Evolutionary conservation across 2,329 filamentous ascomycete species (phyloP).

Genomic region (Microthyrium microscopicum): DNA sequence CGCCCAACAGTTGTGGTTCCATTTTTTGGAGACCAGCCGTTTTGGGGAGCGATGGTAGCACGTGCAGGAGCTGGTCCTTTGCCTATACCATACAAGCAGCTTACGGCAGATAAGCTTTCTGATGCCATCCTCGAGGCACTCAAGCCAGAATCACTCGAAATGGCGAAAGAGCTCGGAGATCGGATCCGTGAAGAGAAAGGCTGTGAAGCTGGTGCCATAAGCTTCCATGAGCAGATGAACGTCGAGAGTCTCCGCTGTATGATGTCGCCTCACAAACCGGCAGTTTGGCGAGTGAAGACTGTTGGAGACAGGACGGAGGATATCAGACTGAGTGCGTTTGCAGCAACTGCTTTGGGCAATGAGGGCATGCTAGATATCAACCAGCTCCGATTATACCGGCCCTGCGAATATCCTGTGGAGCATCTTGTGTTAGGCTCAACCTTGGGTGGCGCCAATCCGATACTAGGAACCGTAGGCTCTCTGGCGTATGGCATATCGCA

Average conservation of each 20-base stretch:
- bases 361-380: background rate
- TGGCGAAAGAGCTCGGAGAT: conserved; percentile 21
- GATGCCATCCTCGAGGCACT: too few relatives aligned
- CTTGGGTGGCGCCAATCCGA: too few relatives aligned
- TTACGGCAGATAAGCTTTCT: conserved; percentile 46
- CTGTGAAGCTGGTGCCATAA: conserved; percentile 22
- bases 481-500: too few relatives aligned
- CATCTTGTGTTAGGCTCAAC: too few relatives aligned
- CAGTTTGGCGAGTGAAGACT: conserved; percentile 24
- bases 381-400: background rate
- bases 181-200: conserved; percentile 20
- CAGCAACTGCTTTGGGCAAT: background rate
- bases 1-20: conserved; percentile 62
- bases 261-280: conserved; percentile 16
- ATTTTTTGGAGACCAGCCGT: conserved; percentile 66
- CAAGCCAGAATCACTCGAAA: conserved; percentile 18
- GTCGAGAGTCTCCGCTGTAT: conserved; percentile 22
- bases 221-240: conserved; percentile 22
- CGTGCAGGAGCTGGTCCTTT: conserved; percentile 46
- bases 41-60: conserved; percentile 58
- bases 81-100: conserved; percentile 50
- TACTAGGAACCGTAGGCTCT: too few relatives aligned
- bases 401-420: too few relatives aligned
- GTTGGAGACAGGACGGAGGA: too few relatives aligned
- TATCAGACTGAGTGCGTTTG: too few relatives aligned